Conservation (phyloP, 1,284 basidiomycete species). For the Ganoderma leucocontextum region DNA sequence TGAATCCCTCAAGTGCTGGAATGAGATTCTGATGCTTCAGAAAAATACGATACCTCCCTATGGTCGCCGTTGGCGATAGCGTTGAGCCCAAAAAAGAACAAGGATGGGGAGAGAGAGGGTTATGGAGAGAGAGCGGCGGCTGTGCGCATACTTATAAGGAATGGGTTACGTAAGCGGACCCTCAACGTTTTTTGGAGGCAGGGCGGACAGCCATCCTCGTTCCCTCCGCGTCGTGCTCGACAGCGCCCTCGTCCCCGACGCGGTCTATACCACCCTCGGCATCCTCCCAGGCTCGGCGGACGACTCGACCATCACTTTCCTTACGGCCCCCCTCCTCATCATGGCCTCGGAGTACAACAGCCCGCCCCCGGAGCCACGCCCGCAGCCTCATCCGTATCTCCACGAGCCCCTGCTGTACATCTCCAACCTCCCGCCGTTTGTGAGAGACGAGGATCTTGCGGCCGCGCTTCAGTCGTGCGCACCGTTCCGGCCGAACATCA, state of each 20-base stretch:
- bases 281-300: conserved; percentile 20
- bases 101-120: not conserved
- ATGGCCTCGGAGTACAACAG: conserved; percentile 42
- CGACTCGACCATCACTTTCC: conserved; percentile 17
- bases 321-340: conserved; percentile 14
- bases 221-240: conserved; percentile 13
- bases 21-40: no score
- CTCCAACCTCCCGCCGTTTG: conserved; percentile 72
- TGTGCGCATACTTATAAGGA: not conserved
- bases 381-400: conserved; percentile 74
- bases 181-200: not conserved
- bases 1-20: no score
- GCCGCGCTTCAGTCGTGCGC: conserved; percentile 73
- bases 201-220: conserved; percentile 9
- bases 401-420: conserved; percentile 83
- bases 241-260: conserved; percentile 24
- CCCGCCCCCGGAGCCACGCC: conserved; percentile 36
- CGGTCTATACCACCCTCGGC: conserved; percentile 15
- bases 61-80: not conserved
- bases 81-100: not conserved
- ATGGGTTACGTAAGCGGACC: not conserved
- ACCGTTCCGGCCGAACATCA: conserved; percentile 80
- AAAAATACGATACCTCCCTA: no score
- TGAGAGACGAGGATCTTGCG: conserved; percentile 79
- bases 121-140: not conserved